Evolutionary conservation across 306 rosid species (phyloP).

Genomic region (Sesbania bispinosa): DNA sequence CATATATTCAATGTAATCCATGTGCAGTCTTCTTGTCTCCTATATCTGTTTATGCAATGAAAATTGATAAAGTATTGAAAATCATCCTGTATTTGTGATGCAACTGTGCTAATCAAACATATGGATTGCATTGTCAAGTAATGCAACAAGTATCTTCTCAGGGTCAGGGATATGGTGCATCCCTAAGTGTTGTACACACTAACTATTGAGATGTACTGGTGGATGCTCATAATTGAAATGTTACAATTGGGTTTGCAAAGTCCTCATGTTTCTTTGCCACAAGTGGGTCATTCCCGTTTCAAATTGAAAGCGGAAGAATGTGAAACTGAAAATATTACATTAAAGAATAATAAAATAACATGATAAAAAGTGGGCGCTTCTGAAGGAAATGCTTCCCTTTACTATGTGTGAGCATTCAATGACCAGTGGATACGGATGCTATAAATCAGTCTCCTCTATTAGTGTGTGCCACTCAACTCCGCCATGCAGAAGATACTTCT

Average conservation of each 20-base stretch:
- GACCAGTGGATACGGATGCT: slow-evolving; percentile 5
- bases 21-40: neutral
- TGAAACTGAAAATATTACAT: slow-evolving; percentile 14
- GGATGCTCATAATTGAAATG: neutral
- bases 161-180: neutral
- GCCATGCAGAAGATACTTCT: slow-evolving; percentile 89
- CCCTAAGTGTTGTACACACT: neutral
- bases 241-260: neutral
- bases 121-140: neutral
- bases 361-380: neutral
- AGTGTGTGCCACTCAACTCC: slow-evolving; percentile 40
- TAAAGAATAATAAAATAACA: neutral
- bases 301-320: neutral
- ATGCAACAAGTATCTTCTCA: neutral
- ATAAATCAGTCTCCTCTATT: neutral
- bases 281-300: slow-evolving; percentile 1
- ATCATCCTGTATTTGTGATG: neutral
- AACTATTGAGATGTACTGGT: neutral
- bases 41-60: neutral
- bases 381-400: neutral
- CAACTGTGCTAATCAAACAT: neutral
- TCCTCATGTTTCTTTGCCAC: slow-evolving; percentile 1
- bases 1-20: neutral
- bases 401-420: slow-evolving; percentile 1
- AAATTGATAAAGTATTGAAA: neutral